Evolutionary conservation across 352 stramenopile species (phyloP), one percentile per base, ranked within the genome.

Genomic region (Sclerospora graminicola): DNA sequence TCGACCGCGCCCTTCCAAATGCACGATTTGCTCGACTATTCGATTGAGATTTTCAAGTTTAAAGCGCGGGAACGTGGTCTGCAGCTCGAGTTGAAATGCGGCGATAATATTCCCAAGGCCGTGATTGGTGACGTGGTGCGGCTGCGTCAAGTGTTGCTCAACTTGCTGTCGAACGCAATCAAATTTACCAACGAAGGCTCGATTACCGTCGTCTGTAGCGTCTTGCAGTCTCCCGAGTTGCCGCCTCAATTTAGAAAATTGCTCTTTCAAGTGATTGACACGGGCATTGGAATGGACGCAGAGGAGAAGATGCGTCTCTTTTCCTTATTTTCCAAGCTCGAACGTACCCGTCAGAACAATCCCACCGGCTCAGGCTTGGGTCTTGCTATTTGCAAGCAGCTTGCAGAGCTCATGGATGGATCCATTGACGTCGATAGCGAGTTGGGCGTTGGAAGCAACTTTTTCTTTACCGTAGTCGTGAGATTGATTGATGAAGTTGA

Each of bases 11-110:
- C 68, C 43, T 77, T 79, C 49, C 60, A 90, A 51, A 69, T 93
- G 64, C 44, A 82, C 42, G 76, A 84, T 18, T 23, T 75, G 37
- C 41, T 84, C 13, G 78, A 94, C 29, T 82, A 88, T 44, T 79
- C 76, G 15, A 66, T 82, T 27, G 82, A 95, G 33, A 81, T 85
- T 38, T 90, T 95, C 57, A 70, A 82, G 45, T 84, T 83, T 37
- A 81, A 89, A 26, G 68, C 76, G 19, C 68, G 72, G 8, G 75
- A 88, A 45, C 87, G 86, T 39, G 66, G 84, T 50, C 81, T 96
- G 8, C 85, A 77, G 33, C 71, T 96, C 40, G 71, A 66, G 41
- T 53, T 83, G 19, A 51, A 84, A 30, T 72, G 62, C 34, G 69
- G 63, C 10, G 53, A 60, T 10, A 62, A 68, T n/a, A 61, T 88